A percentile compares a stretch with the other conserved stretches of the same genome.
phyloP scores from a whole-genome alignment of 1,139 yeast species.

The Meyerozyma guilliermondii region DNA sequence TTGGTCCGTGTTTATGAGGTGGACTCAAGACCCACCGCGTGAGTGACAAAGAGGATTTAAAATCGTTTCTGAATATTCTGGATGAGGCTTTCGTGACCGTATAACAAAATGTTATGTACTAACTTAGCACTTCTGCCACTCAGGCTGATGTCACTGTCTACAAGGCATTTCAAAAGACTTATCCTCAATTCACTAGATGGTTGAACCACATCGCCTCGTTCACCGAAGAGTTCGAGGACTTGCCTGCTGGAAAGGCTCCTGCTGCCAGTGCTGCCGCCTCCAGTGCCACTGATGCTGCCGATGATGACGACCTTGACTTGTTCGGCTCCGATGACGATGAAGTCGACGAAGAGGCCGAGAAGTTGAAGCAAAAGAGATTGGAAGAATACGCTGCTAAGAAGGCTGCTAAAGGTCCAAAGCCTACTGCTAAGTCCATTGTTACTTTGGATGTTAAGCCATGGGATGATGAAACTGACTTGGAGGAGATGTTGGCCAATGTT shows the following conservation, averaged over 20 bases:
- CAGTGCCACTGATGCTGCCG: conserved; percentile 73
- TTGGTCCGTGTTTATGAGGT: conserved; percentile 98
- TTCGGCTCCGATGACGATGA: conserved; percentile 94
- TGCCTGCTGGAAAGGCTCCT: conserved; percentile 74
- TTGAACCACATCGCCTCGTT: conserved; percentile 94
- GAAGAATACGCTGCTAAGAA: conserved; percentile 97
- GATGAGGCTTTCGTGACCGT: neutral
- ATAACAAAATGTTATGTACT: conserved; percentile 13
- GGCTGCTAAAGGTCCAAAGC: conserved; percentile 95
- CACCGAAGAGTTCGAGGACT: conserved; percentile 73
- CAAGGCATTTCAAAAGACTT: conserved; percentile 92
- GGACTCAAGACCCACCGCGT: conserved; percentile 90
- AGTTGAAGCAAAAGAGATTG: conserved; percentile 92
- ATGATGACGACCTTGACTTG: conserved; percentile 86
- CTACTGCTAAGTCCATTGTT: conserved; percentile 97
- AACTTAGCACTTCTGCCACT: conserved; percentile 71
- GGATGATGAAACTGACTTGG: conserved; percentile 98
- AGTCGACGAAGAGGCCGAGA: conserved; percentile 95
- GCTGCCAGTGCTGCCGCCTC: conserved; percentile 55
- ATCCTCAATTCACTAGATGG: conserved; percentile 97
- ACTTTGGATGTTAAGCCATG: conserved; percentile 98
- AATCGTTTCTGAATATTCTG: conserved; percentile 19
- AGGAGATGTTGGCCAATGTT: conserved; percentile 79
- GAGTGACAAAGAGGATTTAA: conserved; percentile 68
- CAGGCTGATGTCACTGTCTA: conserved; percentile 94